Percentiles rank a stretch among this genome's conserved stretches.
These are phyloP conservation scores for Pseudogymnoascus pannorum DNA, from an alignment of 2,329 filamentous ascomycete species.

Conservation along the genomic window DNA sequence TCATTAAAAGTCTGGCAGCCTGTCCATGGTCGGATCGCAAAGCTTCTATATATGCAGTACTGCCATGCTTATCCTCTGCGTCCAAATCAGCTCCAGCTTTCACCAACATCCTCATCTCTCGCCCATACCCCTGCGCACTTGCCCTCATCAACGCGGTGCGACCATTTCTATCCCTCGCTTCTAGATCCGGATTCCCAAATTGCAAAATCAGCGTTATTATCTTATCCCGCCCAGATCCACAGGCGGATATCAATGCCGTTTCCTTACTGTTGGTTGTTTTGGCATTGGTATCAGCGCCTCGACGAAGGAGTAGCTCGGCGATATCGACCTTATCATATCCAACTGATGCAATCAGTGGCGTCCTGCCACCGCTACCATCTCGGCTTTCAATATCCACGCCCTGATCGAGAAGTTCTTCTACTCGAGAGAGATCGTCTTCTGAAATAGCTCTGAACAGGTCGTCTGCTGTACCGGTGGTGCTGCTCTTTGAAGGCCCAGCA, in stretches of 20 bases:
- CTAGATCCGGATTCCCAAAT: neutral
- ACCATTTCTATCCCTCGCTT: neutral
- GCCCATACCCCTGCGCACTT: neutral
- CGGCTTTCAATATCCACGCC: neutral
- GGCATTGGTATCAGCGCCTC: neutral
- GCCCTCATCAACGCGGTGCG: neutral
- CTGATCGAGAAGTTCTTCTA: neutral
- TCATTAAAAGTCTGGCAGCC: neutral
- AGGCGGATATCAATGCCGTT: neutral
- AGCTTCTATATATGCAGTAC: neutral
- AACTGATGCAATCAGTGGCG: neutral
- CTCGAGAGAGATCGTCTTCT: neutral
- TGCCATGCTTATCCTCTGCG: neutral
- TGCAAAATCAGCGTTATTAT: neutral
- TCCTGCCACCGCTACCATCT: neutral
- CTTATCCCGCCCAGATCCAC: neutral
- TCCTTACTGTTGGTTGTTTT: neutral
- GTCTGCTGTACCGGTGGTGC: neutral
- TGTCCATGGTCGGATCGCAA: neutral
- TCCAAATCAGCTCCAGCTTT: neutral
- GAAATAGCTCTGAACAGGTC: neutral
- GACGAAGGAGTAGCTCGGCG: neutral
- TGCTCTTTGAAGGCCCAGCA: neutral
- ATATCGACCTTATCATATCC: neutral
- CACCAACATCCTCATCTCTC: neutral